These are phyloP conservation scores for Pseudogymnoascus destructans DNA, from an alignment of 2,329 filamentous ascomycete genomes.

Conservation along the genomic window DNA sequence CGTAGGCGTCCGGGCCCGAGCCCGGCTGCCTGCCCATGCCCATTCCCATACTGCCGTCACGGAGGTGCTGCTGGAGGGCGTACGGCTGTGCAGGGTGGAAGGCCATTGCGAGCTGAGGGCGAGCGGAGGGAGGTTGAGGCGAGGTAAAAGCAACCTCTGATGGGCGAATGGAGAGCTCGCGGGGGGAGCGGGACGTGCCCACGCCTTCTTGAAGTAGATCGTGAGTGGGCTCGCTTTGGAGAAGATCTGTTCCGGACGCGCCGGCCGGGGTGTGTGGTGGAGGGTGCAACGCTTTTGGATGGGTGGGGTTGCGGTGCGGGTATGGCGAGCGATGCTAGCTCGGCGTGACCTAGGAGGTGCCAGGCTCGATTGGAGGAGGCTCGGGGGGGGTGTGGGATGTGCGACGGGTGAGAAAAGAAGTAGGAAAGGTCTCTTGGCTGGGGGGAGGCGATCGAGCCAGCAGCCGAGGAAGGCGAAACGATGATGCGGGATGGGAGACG, in stretches of 20 bases:
- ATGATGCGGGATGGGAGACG: too few relatives aligned
- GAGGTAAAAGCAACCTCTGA: background rate
- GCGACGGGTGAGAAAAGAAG: background rate
- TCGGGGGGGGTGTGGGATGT: background rate
- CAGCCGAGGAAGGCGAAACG: background rate
- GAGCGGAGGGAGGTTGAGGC: background rate
- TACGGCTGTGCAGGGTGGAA: background rate
- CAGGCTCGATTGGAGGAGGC: background rate
- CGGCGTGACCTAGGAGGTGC: background rate
- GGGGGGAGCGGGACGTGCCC: background rate
- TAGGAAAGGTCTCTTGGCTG: background rate
- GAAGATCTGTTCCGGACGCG: background rate
- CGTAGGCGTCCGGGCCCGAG: conserved; percentile 35
- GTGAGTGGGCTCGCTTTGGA: background rate
- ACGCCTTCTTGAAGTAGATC: background rate
- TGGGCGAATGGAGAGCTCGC: background rate
- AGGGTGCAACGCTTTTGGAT: background rate
- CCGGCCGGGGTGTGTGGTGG: background rate
- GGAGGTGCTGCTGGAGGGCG: background rate
- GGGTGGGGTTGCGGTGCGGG: background rate
- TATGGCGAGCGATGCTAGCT: background rate
- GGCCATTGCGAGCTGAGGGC: background rate
- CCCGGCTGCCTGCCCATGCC: background rate
- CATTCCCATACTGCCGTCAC: background rate
- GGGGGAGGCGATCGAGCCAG: background rate